These are phyloP conservation scores for Xylariales sp. DNA, from an alignment of 2,329 filamentous ascomycete species.

Conservation along the genomic window DNA sequence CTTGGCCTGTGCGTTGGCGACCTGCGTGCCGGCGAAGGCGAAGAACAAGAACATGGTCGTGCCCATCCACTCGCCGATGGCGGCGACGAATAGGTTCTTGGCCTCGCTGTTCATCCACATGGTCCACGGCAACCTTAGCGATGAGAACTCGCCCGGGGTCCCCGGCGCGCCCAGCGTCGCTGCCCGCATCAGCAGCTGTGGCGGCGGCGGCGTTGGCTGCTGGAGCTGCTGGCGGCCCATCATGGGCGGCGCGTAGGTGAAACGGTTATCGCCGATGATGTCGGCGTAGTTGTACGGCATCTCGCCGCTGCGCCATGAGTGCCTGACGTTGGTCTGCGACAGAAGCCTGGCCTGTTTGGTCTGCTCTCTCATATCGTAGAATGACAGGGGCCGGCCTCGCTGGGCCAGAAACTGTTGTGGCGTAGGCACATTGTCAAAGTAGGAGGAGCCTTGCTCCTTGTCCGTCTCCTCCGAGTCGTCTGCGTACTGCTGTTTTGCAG, in stretches of 20 bases:
- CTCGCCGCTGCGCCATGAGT: constrained; percentile 11
- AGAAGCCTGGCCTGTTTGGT: constrained; percentile 3
- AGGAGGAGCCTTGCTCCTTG: background rate
- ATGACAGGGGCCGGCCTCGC: constrained; percentile 11
- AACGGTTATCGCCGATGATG: constrained; percentile 10
- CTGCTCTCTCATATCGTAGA: constrained; percentile 14
- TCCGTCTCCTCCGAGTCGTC: constrained; percentile 1
- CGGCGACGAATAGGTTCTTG: constrained; percentile 33
- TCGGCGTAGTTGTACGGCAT: constrained; percentile 12
- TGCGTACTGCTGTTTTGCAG: too few relatives aligned
- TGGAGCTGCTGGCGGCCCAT: constrained; percentile 7
- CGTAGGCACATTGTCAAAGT: constrained; percentile 5
- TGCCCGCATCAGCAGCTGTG: too few relatives aligned
- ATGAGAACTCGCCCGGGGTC: constrained; percentile 7
- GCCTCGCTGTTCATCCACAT: constrained; percentile 43
- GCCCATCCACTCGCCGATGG: constrained; percentile 1
- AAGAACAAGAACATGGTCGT: constrained; percentile 28
- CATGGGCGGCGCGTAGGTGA: constrained; percentile 8
- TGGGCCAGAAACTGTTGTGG: constrained; percentile 8
- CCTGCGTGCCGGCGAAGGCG: constrained; percentile 34
- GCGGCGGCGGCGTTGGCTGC: too few relatives aligned
- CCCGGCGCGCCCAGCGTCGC: too few relatives aligned
- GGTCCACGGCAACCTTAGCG: constrained; percentile 35
- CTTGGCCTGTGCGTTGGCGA: constrained; percentile 22
- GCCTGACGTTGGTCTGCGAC: background rate